Base-by-base conservation (phyloP, 2,329 filamentous ascomycete genomes). In the Chrysoporthe puriensis region DNA sequence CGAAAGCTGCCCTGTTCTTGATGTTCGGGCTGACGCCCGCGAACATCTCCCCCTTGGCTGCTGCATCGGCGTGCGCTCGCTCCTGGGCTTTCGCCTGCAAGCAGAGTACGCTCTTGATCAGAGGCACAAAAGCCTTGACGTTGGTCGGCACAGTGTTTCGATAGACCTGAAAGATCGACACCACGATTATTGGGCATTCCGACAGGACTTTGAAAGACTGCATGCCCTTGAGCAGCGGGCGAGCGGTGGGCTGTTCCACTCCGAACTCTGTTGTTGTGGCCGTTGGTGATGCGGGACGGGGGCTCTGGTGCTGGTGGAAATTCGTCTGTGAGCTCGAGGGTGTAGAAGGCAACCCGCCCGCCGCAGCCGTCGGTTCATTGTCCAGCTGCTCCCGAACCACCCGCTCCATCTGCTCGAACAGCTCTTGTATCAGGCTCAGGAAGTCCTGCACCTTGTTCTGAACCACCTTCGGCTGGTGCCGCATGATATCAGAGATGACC, bases 121-220 rank as follows among this genome's bases (percentile, higher is more conserved):
- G 84, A 3, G 96, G 95, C 6, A 98, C 93, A 74, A 99, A 98
- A 11, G 90, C 86, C 80, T 92, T 94, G 62, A 99, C 94, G 74
- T 97, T 97, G 66, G 90, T 86, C 48, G 88, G 84, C 2, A 97
- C 95, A 5, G 91, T 91, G 59, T 81, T 84, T 61, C 94, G 89
- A 74, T 99, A 96, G 5, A 95, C 91, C 80, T 99, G 96, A 77
- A 99, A 98, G 72, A 99, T 93, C 4, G 95, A 98, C 0, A 99
- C 96, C 3, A 99, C 96, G 52, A 99, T 98, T 63, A 99, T 99
- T 0, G 96, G 96, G 73, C 96, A 99, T 78, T 99, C 96, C 1
- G 95, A 94, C 4, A 99, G 86, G 34, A 99, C 95, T 79, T 98
- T 99, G 86, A 99, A 99, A 0, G 96, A 99, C 77, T 97, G 93